Percentiles rank a stretch among this genome's conserved stretches.
These are phyloP conservation scores for sorghum (Sorghum bicolor) DNA, from an alignment of 176 grass and related monocot species.

Conservation along the genomic window Sorghum_bicolor_NCBIv3 NC_012879.2:5449001-5449500, in stretches of 20 bases:
- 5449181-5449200: conserved; percentile 70
- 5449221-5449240: conserved; percentile 62
- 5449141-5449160: conserved; percentile 69
- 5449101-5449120: conserved; percentile 63
- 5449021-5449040: conserved; percentile 27
- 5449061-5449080: conserved; percentile 49
- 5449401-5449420: conserved; percentile 56
- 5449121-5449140: conserved; percentile 70
- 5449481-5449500: too few species aligned
- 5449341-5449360: conserved; percentile 57
- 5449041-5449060: conserved; percentile 42
- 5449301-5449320: conserved; percentile 76
- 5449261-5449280: conserved; percentile 85
- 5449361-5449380: conserved; percentile 45
- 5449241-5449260: conserved; percentile 81
- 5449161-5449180: conserved; percentile 71
- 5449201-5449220: conserved; percentile 62
- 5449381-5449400: conserved; percentile 58
- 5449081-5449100: conserved; percentile 32
- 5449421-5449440: conserved; percentile 87
- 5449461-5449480: conserved; percentile 62
- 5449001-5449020: conserved; percentile 27
- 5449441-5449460: conserved; percentile 74
- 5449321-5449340: conserved; percentile 83
- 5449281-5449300: conserved; percentile 74